Conservation (phyloP, 2,329 filamentous ascomycete genomes). For the Fusarium dlaminii region DNA sequence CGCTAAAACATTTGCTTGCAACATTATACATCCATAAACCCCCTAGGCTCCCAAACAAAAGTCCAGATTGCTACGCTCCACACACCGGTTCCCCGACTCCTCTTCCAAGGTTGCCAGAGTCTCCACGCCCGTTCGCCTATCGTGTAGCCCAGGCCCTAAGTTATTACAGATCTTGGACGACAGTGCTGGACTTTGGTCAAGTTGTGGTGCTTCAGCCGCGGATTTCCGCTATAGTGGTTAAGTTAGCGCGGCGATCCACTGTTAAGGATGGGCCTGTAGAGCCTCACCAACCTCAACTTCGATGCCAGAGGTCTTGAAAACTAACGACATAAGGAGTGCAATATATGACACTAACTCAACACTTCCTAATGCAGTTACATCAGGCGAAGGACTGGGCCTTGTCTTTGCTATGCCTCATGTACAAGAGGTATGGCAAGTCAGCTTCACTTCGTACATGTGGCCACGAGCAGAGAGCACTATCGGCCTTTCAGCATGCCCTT, state of each 20-base stretch:
- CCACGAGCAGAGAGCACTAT: not conserved
- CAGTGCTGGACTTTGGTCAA: not conserved
- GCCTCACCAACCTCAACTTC: constrained; percentile 1
- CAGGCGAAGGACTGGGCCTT: not conserved
- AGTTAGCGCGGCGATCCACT: constrained; percentile 15
- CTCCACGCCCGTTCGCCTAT: constrained; percentile 29
- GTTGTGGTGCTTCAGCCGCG: constrained; percentile 1
- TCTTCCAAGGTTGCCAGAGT: not conserved
- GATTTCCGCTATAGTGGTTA: constrained; percentile 7
- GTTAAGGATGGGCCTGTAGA: not conserved
- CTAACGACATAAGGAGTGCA: not conserved
- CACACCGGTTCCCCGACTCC: not conserved
- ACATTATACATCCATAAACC: not conserved
- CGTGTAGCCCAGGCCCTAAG: constrained; percentile 8
- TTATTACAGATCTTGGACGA: constrained; percentile 1
- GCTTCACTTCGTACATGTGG: not conserved
- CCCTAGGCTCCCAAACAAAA: not conserved
- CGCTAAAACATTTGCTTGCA: not conserved
- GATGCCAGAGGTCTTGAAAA: not conserved
- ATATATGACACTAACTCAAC: not conserved
- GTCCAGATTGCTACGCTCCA: not conserved
- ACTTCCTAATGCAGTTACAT: not conserved
- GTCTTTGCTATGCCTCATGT: not conserved
- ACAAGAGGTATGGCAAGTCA: not conserved
- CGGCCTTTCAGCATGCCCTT: not conserved